These are phyloP conservation scores for Salix viminalis DNA, from an alignment of 345 rosid species.

Conservation along the genomic window DNA sequence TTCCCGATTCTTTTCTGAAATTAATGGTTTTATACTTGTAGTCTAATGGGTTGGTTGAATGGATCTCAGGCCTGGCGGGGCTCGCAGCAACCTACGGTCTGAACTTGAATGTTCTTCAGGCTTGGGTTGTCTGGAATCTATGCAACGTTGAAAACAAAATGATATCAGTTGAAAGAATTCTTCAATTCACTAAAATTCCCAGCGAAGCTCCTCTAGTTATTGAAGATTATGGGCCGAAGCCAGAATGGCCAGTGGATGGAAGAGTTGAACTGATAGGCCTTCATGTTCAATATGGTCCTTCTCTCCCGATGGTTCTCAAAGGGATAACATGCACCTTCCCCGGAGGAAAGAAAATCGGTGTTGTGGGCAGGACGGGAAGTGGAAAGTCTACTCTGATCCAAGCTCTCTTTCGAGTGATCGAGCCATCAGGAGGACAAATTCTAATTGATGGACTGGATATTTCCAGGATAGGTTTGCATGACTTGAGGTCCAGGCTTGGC, in stretches of 20 bases:
- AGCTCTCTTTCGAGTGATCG: conserved; percentile 55
- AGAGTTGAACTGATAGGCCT: conserved; percentile 47
- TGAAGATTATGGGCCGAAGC: conserved; percentile 32
- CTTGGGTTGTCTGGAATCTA: conserved; percentile 77
- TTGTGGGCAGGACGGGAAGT: conserved; percentile 91
- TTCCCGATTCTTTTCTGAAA: neutral
- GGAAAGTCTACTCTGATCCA: conserved; percentile 69
- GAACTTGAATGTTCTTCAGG: conserved; percentile 62
- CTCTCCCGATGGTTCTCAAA: conserved; percentile 57
- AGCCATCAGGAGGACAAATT: conserved; percentile 53
- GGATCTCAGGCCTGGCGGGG: conserved; percentile 59
- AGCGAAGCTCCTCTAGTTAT: conserved; percentile 57
- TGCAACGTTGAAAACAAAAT: conserved; percentile 77
- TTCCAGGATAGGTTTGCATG: conserved; percentile 52
- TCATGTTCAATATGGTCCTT: conserved; percentile 46
- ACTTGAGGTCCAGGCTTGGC: conserved; percentile 53
- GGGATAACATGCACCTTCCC: conserved; percentile 65
- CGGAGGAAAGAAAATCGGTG: conserved; percentile 64
- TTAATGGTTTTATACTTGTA: neutral
- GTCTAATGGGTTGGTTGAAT: conserved; percentile 8
- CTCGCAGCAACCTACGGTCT: conserved; percentile 59
- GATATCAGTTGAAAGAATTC: conserved; percentile 73
- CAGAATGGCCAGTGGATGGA: conserved; percentile 57
- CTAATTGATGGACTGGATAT: conserved; percentile 50
- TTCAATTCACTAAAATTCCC: conserved; percentile 48